Base-by-base conservation (phyloP, 2,329 filamentous ascomycete species). In the Arthrobotrys pseudoclavata region DNA sequence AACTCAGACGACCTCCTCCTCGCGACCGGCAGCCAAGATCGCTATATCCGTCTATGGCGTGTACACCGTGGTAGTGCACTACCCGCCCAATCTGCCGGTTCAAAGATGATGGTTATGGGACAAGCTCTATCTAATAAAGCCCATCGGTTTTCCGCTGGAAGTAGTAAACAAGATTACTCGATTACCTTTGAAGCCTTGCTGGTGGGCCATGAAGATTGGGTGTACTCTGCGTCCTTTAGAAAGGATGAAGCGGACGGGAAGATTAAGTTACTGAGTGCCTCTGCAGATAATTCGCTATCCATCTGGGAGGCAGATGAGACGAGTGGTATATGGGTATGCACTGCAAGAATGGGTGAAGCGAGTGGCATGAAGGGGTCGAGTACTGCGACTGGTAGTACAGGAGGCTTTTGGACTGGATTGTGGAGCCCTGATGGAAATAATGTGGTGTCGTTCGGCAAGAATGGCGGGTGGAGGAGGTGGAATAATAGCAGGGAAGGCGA, bases 151-250 rank as follows among this genome's bases (percentile, higher is more conserved):
- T 87, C 88, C 1, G 86, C 84, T 0, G 86, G 85, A 3, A 42
- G 18, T 26, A 42, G 15, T 42, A 24, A 42, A 42, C 68, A 82
- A 18, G 90, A 91, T 80, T 95, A 92, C 83, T 92, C 91, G 5
- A 87, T 97, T 69, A 97, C 94, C 0, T 98, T 99, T 80, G 96
- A 99, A 83, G 96, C 96, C 0, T 86, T 99, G 1, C 87, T 99
- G 4, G 88, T 99, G 1, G 96, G 96, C 7, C 96, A 99, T 82
- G 96, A 99, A 83, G 96, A 99, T 82, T 99, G 96, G 96, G 95
- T 99, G 71, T 98, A 97, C 84, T 96, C 92, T 69, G 91, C 92
- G 1, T 86, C 87, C 68, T 97, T 94, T 94, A 87, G 88, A 75
- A 86, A 86, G 5, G 60, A 63, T 48, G 18, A 15, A 83, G 85